These are phyloP conservation scores for Cyberlindnera amylophila DNA, from an alignment of 805 yeast species.

Conservation along the genomic window DNA sequence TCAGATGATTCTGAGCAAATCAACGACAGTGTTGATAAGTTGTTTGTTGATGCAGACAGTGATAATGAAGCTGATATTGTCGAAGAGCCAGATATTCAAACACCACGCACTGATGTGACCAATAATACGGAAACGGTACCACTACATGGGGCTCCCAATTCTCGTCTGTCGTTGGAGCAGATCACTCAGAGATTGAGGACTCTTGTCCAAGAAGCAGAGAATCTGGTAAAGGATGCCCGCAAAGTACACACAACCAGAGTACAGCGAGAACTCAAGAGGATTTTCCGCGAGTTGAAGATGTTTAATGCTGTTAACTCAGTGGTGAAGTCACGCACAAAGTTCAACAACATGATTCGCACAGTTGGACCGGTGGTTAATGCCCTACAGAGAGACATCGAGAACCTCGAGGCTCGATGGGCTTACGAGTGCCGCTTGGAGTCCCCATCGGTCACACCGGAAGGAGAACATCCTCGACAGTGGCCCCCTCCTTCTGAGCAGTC, in stretches of 20 bases:
- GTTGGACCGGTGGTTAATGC: slow-evolving; percentile 2
- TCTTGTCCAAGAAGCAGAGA: background rate
- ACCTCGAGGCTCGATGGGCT: slow-evolving; percentile 6
- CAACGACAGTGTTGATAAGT: too few relatives aligned
- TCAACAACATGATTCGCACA: slow-evolving; percentile 3
- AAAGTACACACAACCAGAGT: slow-evolving; percentile 1
- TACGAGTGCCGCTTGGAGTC: slow-evolving; percentile 2
- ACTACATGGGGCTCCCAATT: background rate
- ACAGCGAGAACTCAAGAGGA: background rate
- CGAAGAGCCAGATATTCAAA: too few relatives aligned
- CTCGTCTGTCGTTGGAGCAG: background rate
- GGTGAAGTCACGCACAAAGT: slow-evolving; percentile 2
- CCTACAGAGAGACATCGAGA: slow-evolving; percentile 1
- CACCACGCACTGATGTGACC: background rate
- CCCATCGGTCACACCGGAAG: background rate
- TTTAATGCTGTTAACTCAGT: slow-evolving; percentile 6
- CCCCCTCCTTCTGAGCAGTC: background rate
- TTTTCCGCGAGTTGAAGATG: slow-evolving; percentile 1
- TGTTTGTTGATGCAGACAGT: background rate
- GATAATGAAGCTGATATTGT: too few relatives aligned
- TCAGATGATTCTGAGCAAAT: too few relatives aligned
- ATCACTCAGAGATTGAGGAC: background rate
- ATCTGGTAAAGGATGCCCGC: background rate
- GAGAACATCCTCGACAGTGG: background rate
- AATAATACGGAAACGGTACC: background rate